A percentile compares a stretch with the other conserved stretches of the same genome.
Evolutionary conservation across 2,329 filamentous ascomycete genomes (phyloP).

Genomic region (Clarireedia hainanense): DNA sequence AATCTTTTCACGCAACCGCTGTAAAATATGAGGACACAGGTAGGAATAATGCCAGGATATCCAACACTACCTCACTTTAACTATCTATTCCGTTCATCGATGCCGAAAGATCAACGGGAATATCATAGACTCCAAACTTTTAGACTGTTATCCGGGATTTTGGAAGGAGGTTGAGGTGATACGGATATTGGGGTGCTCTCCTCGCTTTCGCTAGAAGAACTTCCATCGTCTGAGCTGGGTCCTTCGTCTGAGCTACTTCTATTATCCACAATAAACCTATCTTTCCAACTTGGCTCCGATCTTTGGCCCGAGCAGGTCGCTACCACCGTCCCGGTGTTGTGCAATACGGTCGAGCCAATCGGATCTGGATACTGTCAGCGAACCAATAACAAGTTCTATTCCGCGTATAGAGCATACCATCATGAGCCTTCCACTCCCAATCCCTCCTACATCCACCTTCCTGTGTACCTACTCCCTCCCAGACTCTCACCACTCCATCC

Average conservation of each 20-base stretch:
- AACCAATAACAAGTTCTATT: no score
- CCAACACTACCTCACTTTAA: no score
- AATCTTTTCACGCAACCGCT: no score
- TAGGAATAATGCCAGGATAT: no score
- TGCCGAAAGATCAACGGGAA: no score
- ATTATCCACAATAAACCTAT: slow-evolving; percentile 5
- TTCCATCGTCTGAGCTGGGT: slow-evolving; percentile 3
- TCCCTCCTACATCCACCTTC: slow-evolving; percentile 30
- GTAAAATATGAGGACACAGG: no score
- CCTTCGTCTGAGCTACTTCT: slow-evolving; percentile 11
- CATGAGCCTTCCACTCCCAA: slow-evolving; percentile 30
- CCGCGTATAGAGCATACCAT: slow-evolving; percentile 17
- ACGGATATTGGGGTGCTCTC: not conserved
- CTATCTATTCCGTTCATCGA: no score
- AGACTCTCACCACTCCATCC: slow-evolving; percentile 48
- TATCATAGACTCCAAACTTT: slow-evolving; percentile 37
- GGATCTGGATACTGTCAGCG: slow-evolving; percentile 18
- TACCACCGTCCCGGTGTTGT: slow-evolving; percentile 28
- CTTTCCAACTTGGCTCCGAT: slow-evolving; percentile 10
- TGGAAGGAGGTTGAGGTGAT: not conserved
- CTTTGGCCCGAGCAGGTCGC: slow-evolving; percentile 30
- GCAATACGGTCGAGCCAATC: slow-evolving; percentile 25
- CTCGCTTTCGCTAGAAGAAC: not conserved
- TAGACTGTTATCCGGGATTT: slow-evolving; percentile 35
- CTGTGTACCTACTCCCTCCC: slow-evolving; percentile 47